Percentiles rank a stretch among this genome's conserved stretches.
Evolutionary conservation across 768 basidiomycete species (phyloP).

Genomic region (Agaricus bisporus): DNA sequence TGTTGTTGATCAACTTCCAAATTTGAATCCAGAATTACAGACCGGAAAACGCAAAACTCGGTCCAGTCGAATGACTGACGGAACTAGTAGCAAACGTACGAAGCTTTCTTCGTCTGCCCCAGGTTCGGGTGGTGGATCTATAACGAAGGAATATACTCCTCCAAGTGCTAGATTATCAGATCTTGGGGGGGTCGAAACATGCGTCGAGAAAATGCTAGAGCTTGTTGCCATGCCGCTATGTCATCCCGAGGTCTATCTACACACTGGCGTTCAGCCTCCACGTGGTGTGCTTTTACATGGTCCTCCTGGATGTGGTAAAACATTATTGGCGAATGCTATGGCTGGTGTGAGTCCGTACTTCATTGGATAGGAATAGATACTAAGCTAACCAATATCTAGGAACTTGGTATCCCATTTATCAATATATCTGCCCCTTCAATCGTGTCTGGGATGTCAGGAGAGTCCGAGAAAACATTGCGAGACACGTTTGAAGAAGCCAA

Average conservation of each 20-base stretch:
- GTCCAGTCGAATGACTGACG: conserved; percentile 42
- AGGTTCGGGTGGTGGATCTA: conserved; percentile 20
- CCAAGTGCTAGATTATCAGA: conserved; percentile 75
- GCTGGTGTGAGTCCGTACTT: conserved; percentile 65
- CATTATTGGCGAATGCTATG: conserved; percentile 88
- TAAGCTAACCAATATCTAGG: conserved; percentile 38
- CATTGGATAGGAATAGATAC: background rate
- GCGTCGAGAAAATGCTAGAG: conserved; percentile 90
- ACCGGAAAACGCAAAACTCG: conserved; percentile 60
- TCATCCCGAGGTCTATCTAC: conserved; percentile 92
- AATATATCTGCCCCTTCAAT: conserved; percentile 92
- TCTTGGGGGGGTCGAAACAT: conserved; percentile 81
- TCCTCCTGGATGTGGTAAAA: conserved; percentile 97
- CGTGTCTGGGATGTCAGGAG: conserved; percentile 97
- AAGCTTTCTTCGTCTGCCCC: conserved; percentile 30
- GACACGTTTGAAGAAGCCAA: conserved; percentile 98
- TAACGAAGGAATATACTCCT: conserved; percentile 62
- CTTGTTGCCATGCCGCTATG: conserved; percentile 94
- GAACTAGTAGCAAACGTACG: conserved; percentile 50
- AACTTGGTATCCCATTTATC: conserved; percentile 90
- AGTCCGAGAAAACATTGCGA: conserved; percentile 92
- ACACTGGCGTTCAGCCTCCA: conserved; percentile 90
- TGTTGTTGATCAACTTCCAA: conserved; percentile 8
- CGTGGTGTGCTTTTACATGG: conserved; percentile 91
- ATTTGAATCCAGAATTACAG: conserved; percentile 9